These are phyloP conservation scores for Coffea eugenioides DNA, from an alignment of 257 asterid species.

Conservation along the genomic window DNA sequence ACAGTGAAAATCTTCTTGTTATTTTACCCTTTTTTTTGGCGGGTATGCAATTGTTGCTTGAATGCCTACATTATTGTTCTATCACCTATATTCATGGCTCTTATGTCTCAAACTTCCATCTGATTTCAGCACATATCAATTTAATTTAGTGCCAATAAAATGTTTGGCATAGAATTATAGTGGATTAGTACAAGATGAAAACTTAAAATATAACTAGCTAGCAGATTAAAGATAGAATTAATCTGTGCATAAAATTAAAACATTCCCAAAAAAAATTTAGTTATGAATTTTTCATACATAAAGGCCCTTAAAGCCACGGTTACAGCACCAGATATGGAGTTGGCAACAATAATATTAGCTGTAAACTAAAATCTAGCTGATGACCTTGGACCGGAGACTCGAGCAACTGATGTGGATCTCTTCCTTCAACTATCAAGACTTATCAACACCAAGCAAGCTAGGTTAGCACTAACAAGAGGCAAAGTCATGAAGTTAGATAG, in stretches of 20 bases:
- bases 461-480: conserved; percentile 7
- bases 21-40: too few species aligned
- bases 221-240: too few species aligned
- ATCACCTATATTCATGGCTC: too few species aligned
- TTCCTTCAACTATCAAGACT: background rate
- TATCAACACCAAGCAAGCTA: background rate
- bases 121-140: too few species aligned
- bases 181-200: too few species aligned
- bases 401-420: background rate
- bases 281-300: background rate
- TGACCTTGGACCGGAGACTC: background rate
- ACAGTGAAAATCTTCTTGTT: too few species aligned
- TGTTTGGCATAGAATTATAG: too few species aligned
- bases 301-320: background rate
- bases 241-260: background rate
- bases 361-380: background rate
- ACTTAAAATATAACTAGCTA: too few species aligned
- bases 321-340: background rate
- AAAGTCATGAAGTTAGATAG: background rate
- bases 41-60: too few species aligned
- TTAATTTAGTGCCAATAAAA: too few species aligned
- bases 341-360: background rate
- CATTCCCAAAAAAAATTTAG: background rate
- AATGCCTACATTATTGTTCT: too few species aligned
- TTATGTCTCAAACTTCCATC: too few species aligned